Conservation (phyloP, 345 rosid genomes). For the Ceriops decandra region DNA sequence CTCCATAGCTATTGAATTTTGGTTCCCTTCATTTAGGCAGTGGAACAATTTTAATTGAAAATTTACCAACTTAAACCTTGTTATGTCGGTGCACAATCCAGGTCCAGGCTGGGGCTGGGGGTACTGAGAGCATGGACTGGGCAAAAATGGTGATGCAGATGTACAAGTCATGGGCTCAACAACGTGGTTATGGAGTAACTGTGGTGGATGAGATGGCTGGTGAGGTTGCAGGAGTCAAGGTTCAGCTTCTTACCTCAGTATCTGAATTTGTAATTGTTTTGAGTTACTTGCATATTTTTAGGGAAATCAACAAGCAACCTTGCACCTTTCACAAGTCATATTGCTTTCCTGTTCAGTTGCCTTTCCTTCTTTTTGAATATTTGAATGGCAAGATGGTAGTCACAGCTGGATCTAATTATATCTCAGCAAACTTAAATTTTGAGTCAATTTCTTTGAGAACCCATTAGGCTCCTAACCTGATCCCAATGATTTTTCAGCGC, state of each 20-base stretch:
- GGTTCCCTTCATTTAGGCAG: neutral
- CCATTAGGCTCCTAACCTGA: constrained; percentile 7
- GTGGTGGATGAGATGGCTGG: constrained; percentile 88
- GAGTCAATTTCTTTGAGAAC: neutral
- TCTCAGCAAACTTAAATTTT: neutral
- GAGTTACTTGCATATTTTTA: no score
- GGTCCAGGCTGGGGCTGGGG: constrained; percentile 99
- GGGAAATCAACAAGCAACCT: no score
- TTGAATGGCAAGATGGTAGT: constrained; percentile 6
- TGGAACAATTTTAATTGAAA: neutral
- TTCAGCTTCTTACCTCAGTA: constrained; percentile 29
- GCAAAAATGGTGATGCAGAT: constrained; percentile 94
- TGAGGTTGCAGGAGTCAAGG: constrained; percentile 96
- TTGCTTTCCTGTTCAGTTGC: no score
- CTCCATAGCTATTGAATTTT: neutral
- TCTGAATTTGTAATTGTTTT: no score
- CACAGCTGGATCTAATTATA: neutral
- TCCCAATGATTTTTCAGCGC: constrained; percentile 46
- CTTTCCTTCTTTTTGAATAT: neutral
- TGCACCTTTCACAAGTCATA: no score
- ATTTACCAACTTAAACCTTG: constrained; percentile 8
- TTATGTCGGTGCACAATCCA: constrained; percentile 22
- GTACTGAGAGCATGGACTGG: constrained; percentile 99
- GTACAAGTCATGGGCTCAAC: constrained; percentile 83
- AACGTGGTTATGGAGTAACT: constrained; percentile 52